A percentile compares a stretch with the other conserved stretches of the same genome.
Evolutionary conservation across 2,329 filamentous ascomycete species (phyloP).

Genomic region (Metarhizium sp.): DNA sequence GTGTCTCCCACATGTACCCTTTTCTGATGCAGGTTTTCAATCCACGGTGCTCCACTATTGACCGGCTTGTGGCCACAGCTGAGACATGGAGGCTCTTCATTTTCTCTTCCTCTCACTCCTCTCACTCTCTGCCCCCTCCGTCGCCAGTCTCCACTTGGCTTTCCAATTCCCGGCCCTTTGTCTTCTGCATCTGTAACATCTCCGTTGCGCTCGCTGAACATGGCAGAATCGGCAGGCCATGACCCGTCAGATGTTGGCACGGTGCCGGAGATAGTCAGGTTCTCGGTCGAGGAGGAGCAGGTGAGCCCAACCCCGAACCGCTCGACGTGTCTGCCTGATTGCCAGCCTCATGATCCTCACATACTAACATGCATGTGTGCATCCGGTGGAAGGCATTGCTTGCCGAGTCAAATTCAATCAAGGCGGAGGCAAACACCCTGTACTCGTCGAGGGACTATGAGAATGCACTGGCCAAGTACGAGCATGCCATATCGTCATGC

Average conservation of each 20-base stretch:
- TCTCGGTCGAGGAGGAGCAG: slow-evolving; percentile 48
- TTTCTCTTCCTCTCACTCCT: background rate
- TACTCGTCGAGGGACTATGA: slow-evolving; percentile 65
- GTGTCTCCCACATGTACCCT: too few relatives aligned
- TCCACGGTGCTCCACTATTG: background rate
- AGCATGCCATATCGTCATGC: slow-evolving; percentile 66
- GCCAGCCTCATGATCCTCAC: background rate
- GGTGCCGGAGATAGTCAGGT: slow-evolving; percentile 23
- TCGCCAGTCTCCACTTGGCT: background rate
- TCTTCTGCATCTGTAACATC: too few relatives aligned
- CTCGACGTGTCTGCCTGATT: background rate
- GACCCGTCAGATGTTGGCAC: background rate
- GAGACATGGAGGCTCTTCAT: too few relatives aligned
- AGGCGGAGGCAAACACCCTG: slow-evolving; percentile 68
- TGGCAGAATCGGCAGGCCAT: background rate
- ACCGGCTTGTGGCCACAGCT: background rate
- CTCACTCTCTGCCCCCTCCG: background rate
- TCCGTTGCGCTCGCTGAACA: background rate
- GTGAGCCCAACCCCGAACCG: slow-evolving; percentile 19
- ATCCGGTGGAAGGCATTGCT: slow-evolving; percentile 51
- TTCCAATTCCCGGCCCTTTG: background rate
- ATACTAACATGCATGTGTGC: background rate
- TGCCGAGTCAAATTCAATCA: slow-evolving; percentile 61
- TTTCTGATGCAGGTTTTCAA: too few relatives aligned
- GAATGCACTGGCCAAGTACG: slow-evolving; percentile 73